Percentiles rank a stretch among this genome's conserved stretches.
phyloP scores from a whole-genome alignment of 2,329 filamentous ascomycete species.

The Lojkania enalia region DNA sequence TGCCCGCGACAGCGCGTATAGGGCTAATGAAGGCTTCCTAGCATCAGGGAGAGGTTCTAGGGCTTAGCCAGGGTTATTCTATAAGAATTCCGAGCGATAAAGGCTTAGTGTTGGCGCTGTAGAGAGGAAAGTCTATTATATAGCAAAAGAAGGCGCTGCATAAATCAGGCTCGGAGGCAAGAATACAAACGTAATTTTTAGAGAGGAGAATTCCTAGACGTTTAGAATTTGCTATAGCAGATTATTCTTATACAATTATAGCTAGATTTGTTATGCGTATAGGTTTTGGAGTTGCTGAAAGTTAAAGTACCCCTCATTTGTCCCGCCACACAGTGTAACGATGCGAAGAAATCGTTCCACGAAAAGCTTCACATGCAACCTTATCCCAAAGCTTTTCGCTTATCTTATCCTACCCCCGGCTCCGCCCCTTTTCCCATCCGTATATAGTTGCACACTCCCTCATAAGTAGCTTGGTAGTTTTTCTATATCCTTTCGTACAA shows the following conservation, averaged over 20 bases:
- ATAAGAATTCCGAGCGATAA: background rate
- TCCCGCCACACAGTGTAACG: no score
- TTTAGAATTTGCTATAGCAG: background rate
- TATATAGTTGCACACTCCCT: no score
- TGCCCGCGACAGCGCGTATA: no score
- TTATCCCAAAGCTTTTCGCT: no score
- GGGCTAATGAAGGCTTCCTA: background rate
- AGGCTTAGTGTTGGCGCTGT: background rate
- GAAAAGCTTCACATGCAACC: no score
- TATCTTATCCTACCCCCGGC: no score
- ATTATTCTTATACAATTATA: constrained; percentile 2
- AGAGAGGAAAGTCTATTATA: background rate
- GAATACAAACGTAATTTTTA: constrained; percentile 1
- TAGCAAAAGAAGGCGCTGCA: background rate
- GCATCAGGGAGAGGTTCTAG: background rate
- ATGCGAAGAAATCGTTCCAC: no score
- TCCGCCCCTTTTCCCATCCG: no score
- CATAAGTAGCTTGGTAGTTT: no score
- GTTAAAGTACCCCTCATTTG: no score
- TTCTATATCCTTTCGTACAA: no score
- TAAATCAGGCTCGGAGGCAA: constrained; percentile 1
- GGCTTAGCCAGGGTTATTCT: background rate
- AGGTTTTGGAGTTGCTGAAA: no score
- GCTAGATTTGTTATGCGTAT: background rate
- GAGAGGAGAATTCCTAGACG: background rate